Conservation (phyloP, 345 rosid genomes). For the Boechera divaricarpa region DNA sequence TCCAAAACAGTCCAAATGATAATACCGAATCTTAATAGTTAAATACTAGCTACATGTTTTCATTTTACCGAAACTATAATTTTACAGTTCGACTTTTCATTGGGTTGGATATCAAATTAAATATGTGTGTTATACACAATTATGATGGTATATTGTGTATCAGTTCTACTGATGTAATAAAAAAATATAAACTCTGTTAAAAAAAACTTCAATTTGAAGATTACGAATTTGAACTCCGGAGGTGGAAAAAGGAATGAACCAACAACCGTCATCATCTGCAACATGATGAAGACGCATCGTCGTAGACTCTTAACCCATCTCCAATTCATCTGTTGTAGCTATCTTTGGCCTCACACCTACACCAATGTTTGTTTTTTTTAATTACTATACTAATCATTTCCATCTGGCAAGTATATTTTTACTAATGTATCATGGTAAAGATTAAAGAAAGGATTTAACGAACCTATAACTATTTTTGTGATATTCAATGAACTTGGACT, state of each 20-base stretch:
- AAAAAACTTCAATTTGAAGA: not conserved
- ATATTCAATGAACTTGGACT: constrained; percentile 8
- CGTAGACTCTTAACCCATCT: not conserved
- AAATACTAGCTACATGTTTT: not conserved
- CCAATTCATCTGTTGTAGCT: not conserved
- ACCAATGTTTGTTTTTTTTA: not conserved
- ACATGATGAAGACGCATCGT: not conserved
- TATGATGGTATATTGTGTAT: too few species aligned
- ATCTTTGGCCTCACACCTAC: not conserved
- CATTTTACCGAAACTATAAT: not conserved
- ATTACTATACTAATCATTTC: not conserved
- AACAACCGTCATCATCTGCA: not conserved
- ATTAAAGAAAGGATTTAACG: not conserved
- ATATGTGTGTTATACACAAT: not conserved
- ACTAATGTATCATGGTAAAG: not conserved
- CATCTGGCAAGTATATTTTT: not conserved
- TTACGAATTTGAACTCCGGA: not conserved
- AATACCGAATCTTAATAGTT: not conserved
- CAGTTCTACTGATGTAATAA: too few species aligned
- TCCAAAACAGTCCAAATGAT: not conserved
- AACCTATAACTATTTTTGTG: not conserved
- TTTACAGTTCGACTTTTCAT: not conserved
- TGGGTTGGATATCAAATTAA: not conserved
- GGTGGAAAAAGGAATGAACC: not conserved
- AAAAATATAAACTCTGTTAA: too few species aligned